Evolutionary conservation across 768 basidiomycete genomes (phyloP).

Genomic region (Exidia glandulosa): DNA sequence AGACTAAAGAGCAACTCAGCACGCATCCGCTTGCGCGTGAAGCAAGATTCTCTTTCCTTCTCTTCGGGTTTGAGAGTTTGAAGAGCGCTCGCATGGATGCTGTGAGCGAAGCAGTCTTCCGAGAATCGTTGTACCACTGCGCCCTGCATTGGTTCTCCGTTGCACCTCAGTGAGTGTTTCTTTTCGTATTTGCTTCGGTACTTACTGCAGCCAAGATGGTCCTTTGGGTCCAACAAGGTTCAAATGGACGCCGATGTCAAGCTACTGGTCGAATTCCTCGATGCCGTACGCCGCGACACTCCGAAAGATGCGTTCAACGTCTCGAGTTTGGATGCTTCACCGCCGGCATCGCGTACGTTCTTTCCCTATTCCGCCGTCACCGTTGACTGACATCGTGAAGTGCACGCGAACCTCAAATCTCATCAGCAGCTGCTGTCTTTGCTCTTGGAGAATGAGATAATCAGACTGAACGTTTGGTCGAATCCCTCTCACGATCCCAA

Average conservation of each 20-base stretch:
- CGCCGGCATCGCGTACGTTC: slow-evolving; percentile 44
- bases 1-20: slow-evolving; percentile 28
- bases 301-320: slow-evolving; percentile 37
- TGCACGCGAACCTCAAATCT: slow-evolving; percentile 34
- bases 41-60: slow-evolving; percentile 76
- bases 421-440: slow-evolving; percentile 68
- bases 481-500: slow-evolving; percentile 74
- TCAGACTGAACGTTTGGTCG: slow-evolving; percentile 75
- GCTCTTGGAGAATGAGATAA: slow-evolving; percentile 85
- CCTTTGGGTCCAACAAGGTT: slow-evolving; percentile 86
- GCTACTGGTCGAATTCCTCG: slow-evolving; percentile 73
- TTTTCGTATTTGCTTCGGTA: neutral
- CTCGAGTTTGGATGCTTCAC: slow-evolving; percentile 21
- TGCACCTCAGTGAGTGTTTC: slow-evolving; percentile 66
- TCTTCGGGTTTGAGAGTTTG: slow-evolving; percentile 88
- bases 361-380: neutral
- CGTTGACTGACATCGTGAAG: neutral
- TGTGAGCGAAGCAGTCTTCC: slow-evolving; percentile 62
- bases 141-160: slow-evolving; percentile 92
- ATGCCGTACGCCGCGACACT: slow-evolving; percentile 62
- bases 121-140: slow-evolving; percentile 64
- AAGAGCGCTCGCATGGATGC: slow-evolving; percentile 81
- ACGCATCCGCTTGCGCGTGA: slow-evolving; percentile 89
- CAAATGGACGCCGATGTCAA: slow-evolving; percentile 86
- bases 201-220: slow-evolving; percentile 52